These are phyloP conservation scores for Ogataea hybrid DNA, from an alignment of 1,139 yeast genomes.

Conservation along the genomic window DNA sequence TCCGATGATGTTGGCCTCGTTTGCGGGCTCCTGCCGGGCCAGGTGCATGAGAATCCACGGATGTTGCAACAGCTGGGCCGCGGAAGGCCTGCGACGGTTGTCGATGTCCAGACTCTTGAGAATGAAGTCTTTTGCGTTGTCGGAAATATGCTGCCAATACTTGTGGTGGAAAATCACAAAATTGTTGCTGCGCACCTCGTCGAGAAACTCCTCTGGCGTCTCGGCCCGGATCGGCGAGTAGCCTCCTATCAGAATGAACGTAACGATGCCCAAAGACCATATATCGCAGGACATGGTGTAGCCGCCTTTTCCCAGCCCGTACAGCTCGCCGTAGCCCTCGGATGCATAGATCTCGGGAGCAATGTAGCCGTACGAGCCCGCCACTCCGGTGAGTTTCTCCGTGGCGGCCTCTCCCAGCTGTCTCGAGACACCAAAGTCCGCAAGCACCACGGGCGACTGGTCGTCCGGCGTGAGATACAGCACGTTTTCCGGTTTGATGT, in stretches of 20 bases:
- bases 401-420: constrained; percentile 40
- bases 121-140: constrained; percentile 80
- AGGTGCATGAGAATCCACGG: constrained; percentile 72
- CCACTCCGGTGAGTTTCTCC: constrained; percentile 62
- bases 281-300: constrained; percentile 59
- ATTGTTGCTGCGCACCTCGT: constrained; percentile 65
- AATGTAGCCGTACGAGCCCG: constrained; percentile 60
- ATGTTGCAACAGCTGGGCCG: constrained; percentile 66
- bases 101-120: constrained; percentile 75
- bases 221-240: constrained; percentile 91
- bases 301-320: constrained; percentile 50
- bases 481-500: constrained; percentile 81
- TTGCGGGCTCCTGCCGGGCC: constrained; percentile 25
- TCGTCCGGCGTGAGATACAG: constrained; percentile 42
- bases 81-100: constrained; percentile 80
- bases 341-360: constrained; percentile 60
- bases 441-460: constrained; percentile 55
- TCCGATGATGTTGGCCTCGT: constrained; percentile 29
- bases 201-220: constrained; percentile 72
- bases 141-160: constrained; percentile 79
- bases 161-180: constrained; percentile 83
- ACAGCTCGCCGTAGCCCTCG: constrained; percentile 38
- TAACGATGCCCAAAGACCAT: constrained; percentile 65
- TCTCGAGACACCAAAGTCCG: constrained; percentile 61
- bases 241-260: constrained; percentile 88